Evolutionary conservation across 164 flowering plant species (phyloP), one percentile per base, ranked within the genome.

Genomic region (Tetrastigma voinierianum): DNA sequence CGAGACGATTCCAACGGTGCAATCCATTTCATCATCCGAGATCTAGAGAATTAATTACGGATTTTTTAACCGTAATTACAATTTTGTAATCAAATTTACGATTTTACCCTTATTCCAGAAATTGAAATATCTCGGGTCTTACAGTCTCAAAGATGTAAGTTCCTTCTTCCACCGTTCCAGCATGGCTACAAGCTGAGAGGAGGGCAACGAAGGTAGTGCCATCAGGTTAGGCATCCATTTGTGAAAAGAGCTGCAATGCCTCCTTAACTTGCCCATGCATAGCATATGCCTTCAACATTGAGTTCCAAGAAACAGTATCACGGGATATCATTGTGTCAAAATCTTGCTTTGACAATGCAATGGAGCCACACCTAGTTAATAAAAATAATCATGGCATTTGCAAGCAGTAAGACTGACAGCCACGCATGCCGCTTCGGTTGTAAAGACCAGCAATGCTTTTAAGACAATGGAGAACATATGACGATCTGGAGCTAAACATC

Each of bases 171-270:
- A 85, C 88, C 59, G 83, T 73, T 48, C 96, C 97, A 46, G 84
- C 77, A 73, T 91, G 93, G 73, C 93, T 83, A 60, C 93, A 91
- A 17, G 93, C 90, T 11, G 90, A 77, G 60, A 91, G 84, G n/a
- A 91, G 71, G 40, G 92, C 83, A 59, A 88, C 90, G 65, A 91
- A 84, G 25, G 92, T 91, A 45, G 90, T 25, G 19, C 84, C 63
- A 78, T 91, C 92, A 46, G 96, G 90, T 45, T 56, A 45, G 52
- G 71, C 49, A 65, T 82, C 69, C 93, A 91, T 88, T 64, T 51
- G 48, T 4, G 52, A 48, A 61, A 86, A 92, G 51, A 87, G 77
- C 17, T 66, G 18, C 72, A 90, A 70, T 32, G 89, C 88, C 47
- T 78, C 83, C 25, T 60, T 69, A 13, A 81, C 90, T 74, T 72